Conservation (phyloP, 2,329 filamentous ascomycete genomes). For the Aspergillus transmontanensis region DNA sequence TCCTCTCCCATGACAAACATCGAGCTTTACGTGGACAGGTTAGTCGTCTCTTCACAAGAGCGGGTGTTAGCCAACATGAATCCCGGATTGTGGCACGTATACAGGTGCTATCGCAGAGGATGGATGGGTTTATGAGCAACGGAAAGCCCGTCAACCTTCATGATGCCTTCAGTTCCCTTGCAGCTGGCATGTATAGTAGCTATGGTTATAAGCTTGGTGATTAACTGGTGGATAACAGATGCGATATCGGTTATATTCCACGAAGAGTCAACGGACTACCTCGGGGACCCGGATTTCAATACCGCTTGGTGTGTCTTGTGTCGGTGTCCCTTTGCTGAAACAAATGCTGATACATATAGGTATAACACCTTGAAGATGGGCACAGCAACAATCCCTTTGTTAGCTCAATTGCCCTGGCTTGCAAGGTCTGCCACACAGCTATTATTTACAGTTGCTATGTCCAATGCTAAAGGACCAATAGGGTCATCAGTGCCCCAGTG, state of each 20-base stretch:
- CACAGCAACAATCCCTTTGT: neutral
- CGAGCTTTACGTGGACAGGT: neutral
- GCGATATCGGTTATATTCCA: neutral
- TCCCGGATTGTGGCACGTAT: neutral
- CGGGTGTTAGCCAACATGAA: neutral
- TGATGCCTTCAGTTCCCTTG: neutral
- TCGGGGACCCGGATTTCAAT: constrained; percentile 2
- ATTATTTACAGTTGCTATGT: too few relatives aligned
- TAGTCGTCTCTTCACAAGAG: neutral
- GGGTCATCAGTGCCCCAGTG: too few relatives aligned
- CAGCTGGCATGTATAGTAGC: neutral
- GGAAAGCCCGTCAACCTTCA: neutral
- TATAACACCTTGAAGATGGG: neutral
- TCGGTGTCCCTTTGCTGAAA: too few relatives aligned
- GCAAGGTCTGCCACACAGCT: too few relatives aligned
- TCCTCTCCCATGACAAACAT: neutral
- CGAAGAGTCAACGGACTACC: constrained; percentile 1
- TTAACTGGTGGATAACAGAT: neutral
- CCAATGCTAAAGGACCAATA: too few relatives aligned
- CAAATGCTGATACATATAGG: neutral
- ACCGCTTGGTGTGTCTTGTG: neutral
- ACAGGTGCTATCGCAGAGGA: neutral
- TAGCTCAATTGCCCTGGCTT: neutral
- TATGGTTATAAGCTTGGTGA: neutral
- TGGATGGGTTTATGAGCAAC: neutral